A percentile compares a stretch with the other conserved stretches of the same genome.
These are phyloP conservation scores for Cladophialophora carrionii DNA, from an alignment of 2,329 filamentous ascomycete species.

Conservation along the genomic window DNA sequence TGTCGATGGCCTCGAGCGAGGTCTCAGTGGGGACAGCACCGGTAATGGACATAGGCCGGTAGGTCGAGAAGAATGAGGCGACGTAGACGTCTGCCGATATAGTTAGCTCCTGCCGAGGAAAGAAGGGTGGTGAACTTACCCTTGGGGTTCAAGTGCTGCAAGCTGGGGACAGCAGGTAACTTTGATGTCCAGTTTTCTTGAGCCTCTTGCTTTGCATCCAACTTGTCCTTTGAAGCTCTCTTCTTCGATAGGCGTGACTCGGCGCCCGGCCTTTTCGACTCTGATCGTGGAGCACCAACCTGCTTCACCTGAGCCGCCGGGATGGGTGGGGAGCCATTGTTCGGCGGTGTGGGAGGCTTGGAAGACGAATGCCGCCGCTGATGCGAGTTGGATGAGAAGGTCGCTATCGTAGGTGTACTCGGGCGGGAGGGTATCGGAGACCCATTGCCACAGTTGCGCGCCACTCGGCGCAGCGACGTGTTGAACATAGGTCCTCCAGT, in stretches of 20 bases:
- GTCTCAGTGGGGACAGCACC: slow-evolving; percentile 75
- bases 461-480: slow-evolving; percentile 52
- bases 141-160: slow-evolving; percentile 53
- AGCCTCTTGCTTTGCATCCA: slow-evolving; percentile 43
- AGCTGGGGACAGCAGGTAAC: slow-evolving; percentile 55
- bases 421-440: slow-evolving; percentile 44
- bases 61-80: slow-evolving; percentile 92
- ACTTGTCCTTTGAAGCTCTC: slow-evolving; percentile 31
- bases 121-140: slow-evolving; percentile 43
- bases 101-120: slow-evolving; percentile 18
- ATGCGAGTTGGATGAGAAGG: slow-evolving; percentile 45
- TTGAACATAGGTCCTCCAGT: slow-evolving; percentile 47
- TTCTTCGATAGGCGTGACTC: slow-evolving; percentile 38
- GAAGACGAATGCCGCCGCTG: slow-evolving; percentile 55
- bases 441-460: slow-evolving; percentile 45
- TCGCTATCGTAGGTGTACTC: slow-evolving; percentile 43
- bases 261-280: slow-evolving; percentile 34
- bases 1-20: slow-evolving; percentile 74
- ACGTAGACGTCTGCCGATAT: slow-evolving; percentile 72
- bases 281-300: slow-evolving; percentile 35
- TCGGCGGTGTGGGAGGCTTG: slow-evolving; percentile 52
- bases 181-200: slow-evolving; percentile 43
- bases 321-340: slow-evolving; percentile 47
- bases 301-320: slow-evolving; percentile 38
- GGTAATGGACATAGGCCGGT: slow-evolving; percentile 89